phyloP scores from a whole-genome alignment of 768 basidiomycete species.

The Panaeolus papilionaceus region DNA sequence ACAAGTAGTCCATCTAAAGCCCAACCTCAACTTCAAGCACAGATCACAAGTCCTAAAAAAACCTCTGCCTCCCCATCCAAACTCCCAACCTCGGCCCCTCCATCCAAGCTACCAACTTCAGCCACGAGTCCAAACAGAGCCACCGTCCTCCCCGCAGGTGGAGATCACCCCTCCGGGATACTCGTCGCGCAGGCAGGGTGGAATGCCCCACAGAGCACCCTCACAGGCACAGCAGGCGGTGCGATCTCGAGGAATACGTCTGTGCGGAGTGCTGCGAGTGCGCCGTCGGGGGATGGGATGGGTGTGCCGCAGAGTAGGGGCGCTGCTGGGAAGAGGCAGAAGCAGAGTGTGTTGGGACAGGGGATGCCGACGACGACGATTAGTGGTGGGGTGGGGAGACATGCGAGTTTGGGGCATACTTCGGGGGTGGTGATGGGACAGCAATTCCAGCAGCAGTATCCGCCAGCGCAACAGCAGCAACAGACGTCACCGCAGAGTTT shows the following conservation, averaged over 20 bases:
- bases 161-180: slow-evolving; percentile 29
- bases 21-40: not conserved
- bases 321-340: not conserved
- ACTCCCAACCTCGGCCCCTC: too few relatives aligned
- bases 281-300: not conserved
- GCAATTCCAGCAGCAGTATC: not conserved
- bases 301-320: slow-evolving; percentile 6
- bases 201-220: slow-evolving; percentile 22
- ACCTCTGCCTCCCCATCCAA: too few relatives aligned
- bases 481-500: not conserved
- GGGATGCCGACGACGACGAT: slow-evolving; percentile 3
- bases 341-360: slow-evolving; percentile 7
- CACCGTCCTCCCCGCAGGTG: slow-evolving; percentile 29
- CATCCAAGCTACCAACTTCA: not conserved
- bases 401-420: slow-evolving; percentile 7
- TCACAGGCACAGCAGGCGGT: not conserved
- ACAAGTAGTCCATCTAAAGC: not conserved
- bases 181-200: slow-evolving; percentile 30
- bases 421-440: not conserved
- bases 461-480: not conserved
- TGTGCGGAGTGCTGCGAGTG: not conserved
- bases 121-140: slow-evolving; percentile 8
- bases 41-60: not conserved
- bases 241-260: slow-evolving; percentile 3
- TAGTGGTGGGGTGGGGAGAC: slow-evolving; percentile 3